Conservation (phyloP, 331 rosid species). For the Cydonia oblonga region DNA sequence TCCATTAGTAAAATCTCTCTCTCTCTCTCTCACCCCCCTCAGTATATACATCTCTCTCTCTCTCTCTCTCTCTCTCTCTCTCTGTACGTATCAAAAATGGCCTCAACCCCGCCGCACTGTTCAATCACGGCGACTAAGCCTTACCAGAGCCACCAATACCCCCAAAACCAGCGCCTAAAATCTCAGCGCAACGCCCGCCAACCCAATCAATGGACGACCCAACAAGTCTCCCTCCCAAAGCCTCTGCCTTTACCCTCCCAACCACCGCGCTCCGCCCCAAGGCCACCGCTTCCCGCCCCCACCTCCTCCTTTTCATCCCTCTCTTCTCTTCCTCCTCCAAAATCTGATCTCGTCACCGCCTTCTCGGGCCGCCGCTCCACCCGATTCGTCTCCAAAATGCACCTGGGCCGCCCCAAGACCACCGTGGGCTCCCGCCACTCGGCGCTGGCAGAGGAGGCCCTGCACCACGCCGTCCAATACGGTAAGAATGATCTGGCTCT, state of each 20-base stretch:
- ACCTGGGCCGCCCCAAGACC: conserved; percentile 51
- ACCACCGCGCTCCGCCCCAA: conserved; percentile 25
- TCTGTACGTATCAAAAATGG: conserved; percentile 20
- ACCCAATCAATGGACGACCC: conserved; percentile 26
- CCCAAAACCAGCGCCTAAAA: conserved; percentile 35
- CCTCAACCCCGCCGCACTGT: conserved; percentile 69
- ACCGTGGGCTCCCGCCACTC: conserved; percentile 40
- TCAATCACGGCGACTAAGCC: conserved; percentile 52
- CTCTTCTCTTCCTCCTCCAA: conserved; percentile 24
- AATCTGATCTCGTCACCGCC: conserved; percentile 42
- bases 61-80: background rate
- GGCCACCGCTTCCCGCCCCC: conserved; percentile 22
- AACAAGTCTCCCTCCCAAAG: conserved; percentile 33
- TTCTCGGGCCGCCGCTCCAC: conserved; percentile 84
- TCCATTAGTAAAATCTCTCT: background rate
- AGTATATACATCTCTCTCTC: background rate
- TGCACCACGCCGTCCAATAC: conserved; percentile 26
- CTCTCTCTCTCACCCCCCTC: background rate
- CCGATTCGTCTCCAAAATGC: conserved; percentile 67
- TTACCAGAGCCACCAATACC: conserved; percentile 37
- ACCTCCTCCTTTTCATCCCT: conserved; percentile 33
- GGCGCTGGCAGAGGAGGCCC: conserved; percentile 59
- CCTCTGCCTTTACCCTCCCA: conserved; percentile 20
- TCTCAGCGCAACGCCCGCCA: conserved; percentile 25
- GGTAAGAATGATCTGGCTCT: conserved; percentile 40